Evolutionary conservation across 495 filamentous ascomycete genomes (phyloP).

Genomic region (Daldinia loculata): DNA sequence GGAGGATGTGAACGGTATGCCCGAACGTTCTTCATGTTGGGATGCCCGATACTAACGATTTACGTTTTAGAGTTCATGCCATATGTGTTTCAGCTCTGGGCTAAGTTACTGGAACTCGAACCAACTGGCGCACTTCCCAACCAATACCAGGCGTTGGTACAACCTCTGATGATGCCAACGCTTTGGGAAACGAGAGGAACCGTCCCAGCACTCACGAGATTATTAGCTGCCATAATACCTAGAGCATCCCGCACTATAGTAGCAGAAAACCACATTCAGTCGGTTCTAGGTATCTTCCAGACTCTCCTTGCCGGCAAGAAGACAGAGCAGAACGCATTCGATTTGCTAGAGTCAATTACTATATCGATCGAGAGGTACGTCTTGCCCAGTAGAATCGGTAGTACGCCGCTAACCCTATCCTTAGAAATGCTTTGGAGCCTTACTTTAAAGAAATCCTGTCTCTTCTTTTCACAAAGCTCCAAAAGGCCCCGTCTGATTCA

Average conservation of each 20-base stretch:
- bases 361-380: slow-evolving; percentile 74
- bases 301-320: slow-evolving; percentile 76
- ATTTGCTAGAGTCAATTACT: slow-evolving; percentile 83
- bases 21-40: slow-evolving; percentile 1
- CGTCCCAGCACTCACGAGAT: slow-evolving; percentile 84
- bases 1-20: slow-evolving; percentile 79
- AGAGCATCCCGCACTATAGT: slow-evolving; percentile 76
- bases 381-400: background rate
- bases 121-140: slow-evolving; percentile 74
- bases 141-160: slow-evolving; percentile 78
- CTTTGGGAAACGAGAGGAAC: slow-evolving; percentile 94
- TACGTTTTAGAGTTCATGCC: slow-evolving; percentile 81
- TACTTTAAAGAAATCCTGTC: slow-evolving; percentile 84
- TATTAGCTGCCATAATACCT: slow-evolving; percentile 84
- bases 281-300: slow-evolving; percentile 91
- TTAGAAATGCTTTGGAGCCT: slow-evolving; percentile 68
- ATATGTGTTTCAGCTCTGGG: slow-evolving; percentile 95
- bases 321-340: slow-evolving; percentile 84
- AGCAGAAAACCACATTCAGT: slow-evolving; percentile 73
- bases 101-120: slow-evolving; percentile 85
- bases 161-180: slow-evolving; percentile 74
- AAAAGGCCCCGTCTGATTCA: slow-evolving; percentile 76
- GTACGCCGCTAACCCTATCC: slow-evolving; percentile 39
- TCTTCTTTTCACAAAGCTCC: slow-evolving; percentile 83
- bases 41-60: slow-evolving; percentile 23